phyloP scores from a whole-genome alignment of 164 flowering plant genomes.

The Echeveria elegans region DNA sequence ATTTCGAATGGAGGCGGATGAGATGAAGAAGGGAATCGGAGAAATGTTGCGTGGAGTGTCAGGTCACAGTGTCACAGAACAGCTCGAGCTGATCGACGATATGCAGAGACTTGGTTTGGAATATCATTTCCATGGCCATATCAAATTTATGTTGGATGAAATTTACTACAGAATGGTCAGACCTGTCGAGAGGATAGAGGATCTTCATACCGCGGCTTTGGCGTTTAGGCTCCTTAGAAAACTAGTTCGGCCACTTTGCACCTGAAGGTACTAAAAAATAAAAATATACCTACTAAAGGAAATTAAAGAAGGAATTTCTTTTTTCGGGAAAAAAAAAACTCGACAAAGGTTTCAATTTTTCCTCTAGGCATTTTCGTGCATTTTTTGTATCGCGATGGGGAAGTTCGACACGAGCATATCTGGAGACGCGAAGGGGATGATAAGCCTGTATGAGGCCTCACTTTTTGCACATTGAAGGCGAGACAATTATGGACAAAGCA shows the following conservation, averaged over 20 bases:
- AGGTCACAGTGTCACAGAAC: neutral
- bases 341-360: neutral
- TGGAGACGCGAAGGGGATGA: constrained; percentile 13
- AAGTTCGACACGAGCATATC: constrained; percentile 10
- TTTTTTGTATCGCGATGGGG: constrained; percentile 13
- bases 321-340: too few relatives aligned
- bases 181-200: neutral
- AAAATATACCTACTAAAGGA: neutral
- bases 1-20: too few relatives aligned
- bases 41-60: too few relatives aligned
- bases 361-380: constrained; percentile 22
- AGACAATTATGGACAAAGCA: constrained; percentile 16
- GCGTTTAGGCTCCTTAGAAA: constrained; percentile 28
- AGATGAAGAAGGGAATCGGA: too few relatives aligned
- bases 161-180: neutral
- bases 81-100: constrained; percentile 19
- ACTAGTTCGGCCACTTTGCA: constrained; percentile 14
- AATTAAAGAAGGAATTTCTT: too few relatives aligned
- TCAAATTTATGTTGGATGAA: constrained; percentile 10
- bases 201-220: constrained; percentile 19
- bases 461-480: constrained; percentile 12
- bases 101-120: constrained; percentile 28
- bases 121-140: constrained; percentile 24
- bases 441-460: constrained; percentile 24
- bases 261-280: constrained; percentile 17